These are phyloP conservation scores for Hebeloma cylindrosporum DNA, from an alignment of 768 basidiomycete species.

Conservation along the genomic window DNA sequence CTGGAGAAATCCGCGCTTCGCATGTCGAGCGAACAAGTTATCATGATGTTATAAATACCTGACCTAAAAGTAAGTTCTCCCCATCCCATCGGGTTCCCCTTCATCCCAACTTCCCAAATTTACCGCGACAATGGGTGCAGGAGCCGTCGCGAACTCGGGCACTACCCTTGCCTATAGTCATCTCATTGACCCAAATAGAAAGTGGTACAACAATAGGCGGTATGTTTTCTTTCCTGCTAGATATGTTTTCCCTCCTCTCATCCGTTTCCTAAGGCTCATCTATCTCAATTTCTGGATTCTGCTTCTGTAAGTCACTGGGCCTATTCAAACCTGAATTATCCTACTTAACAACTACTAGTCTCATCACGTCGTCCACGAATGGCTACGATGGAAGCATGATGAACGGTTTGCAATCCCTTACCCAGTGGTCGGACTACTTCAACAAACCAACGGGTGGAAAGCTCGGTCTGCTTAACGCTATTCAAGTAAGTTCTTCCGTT, in stretches of 20 bases:
- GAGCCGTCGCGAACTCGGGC: conserved; percentile 40
- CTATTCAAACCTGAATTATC: background rate
- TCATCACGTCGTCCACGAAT: conserved; percentile 75
- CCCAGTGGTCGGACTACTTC: conserved; percentile 65
- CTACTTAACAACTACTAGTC: conserved; percentile 33
- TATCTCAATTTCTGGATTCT: conserved; percentile 68
- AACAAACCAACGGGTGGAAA: conserved; percentile 52
- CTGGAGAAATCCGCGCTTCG: conserved; percentile 40
- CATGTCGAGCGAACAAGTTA: conserved; percentile 20
- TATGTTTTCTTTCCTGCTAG: conserved; percentile 24
- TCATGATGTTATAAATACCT: conserved; percentile 33
- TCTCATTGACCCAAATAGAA: conserved; percentile 63
- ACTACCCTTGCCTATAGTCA: conserved; percentile 43
- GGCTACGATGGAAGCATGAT: conserved; percentile 80
- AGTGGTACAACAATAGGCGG: conserved; percentile 79
- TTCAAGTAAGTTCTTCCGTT: conserved; percentile 50
- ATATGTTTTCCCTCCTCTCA: background rate
- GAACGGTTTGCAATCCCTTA: conserved; percentile 74
- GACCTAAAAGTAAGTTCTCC: conserved; percentile 21
- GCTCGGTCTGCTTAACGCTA: conserved; percentile 71
- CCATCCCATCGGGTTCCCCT: conserved; percentile 31
- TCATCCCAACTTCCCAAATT: conserved; percentile 19
- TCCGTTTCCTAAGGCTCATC: conserved; percentile 33
- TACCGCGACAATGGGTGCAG: conserved; percentile 53
- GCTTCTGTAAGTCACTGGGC: conserved; percentile 54